phyloP scores from a whole-genome alignment of 176 grass and related monocot genomes.

The Hsuehochloa calcarea region DNA sequence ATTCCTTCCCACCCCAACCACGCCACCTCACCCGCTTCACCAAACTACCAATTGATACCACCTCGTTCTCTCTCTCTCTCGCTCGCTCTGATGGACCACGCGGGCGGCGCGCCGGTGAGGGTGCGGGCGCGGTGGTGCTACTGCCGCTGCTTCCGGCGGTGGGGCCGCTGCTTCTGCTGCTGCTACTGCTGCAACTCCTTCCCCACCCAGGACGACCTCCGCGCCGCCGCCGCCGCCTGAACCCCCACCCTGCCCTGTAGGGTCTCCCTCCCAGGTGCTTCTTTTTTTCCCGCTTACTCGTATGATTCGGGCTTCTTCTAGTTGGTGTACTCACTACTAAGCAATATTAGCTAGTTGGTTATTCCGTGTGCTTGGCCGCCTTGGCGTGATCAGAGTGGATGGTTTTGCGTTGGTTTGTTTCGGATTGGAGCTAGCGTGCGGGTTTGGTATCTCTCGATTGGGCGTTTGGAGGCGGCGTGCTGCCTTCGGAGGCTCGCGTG shows the following conservation, averaged over 20 bases:
- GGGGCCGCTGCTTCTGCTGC: conserved; percentile 45
- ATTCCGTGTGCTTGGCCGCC: neutral
- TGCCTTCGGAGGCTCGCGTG: neutral
- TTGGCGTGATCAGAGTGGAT: neutral
- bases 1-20: neutral
- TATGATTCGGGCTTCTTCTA: neutral
- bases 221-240: neutral
- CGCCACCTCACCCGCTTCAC: neutral
- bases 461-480: neutral
- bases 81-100: conserved; percentile 20
- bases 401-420: too few species aligned
- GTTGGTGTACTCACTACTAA: neutral
- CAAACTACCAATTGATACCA: neutral
- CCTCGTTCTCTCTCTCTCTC: neutral
- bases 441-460: neutral
- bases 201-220: conserved; percentile 15
- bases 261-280: conserved; percentile 11
- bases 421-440: neutral
- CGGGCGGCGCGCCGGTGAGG: conserved; percentile 25
- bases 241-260: neutral
- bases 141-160: conserved; percentile 51
- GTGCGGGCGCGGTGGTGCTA: conserved; percentile 37
- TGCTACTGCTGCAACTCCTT: conserved; percentile 45
- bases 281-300: neutral
- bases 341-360: neutral